Percentiles rank a stretch among this genome's conserved stretches.
phyloP scores from a whole-genome alignment of 441 rosid species.

The Melastoma candidum region DNA sequence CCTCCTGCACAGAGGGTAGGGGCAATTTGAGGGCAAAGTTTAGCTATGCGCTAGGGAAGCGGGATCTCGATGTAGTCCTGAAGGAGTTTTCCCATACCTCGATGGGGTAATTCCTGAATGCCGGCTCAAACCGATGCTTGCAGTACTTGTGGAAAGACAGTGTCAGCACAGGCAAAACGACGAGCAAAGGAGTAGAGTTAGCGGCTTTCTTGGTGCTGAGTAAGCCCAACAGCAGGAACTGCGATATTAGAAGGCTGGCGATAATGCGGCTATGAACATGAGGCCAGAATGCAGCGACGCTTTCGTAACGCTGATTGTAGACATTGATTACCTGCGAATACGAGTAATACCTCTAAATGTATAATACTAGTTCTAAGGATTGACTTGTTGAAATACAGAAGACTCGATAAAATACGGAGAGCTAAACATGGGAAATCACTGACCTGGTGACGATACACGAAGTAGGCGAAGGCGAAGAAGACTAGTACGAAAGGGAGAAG shows the following conservation, averaged over 20 bases:
- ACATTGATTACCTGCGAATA: conserved; percentile 74
- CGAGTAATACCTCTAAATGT: neutral
- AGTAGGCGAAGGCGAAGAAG: conserved; percentile 86
- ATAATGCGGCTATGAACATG: conserved; percentile 84
- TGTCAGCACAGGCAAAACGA: conserved; percentile 72
- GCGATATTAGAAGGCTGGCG: conserved; percentile 82
- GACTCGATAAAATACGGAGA: neutral
- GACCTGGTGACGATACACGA: conserved; percentile 97
- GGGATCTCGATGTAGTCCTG: neutral
- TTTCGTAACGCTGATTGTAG: conserved; percentile 80
- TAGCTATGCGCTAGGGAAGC: neutral
- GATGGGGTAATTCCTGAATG: conserved; percentile 76
- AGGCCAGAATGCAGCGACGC: conserved; percentile 99
- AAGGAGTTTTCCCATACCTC: conserved; percentile 38
- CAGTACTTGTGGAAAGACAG: conserved; percentile 80
- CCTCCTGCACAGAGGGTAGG: conserved; percentile 48
- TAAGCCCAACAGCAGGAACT: conserved; percentile 74
- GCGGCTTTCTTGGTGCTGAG: conserved; percentile 89
- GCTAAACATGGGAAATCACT: conserved; percentile 9
- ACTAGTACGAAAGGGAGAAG: conserved; percentile 84
- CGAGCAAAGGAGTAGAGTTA: conserved; percentile 78
- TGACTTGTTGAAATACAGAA: too few species aligned
- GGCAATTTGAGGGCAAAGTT: neutral
- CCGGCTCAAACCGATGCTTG: conserved; percentile 86
- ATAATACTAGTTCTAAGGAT: too few species aligned